Evolutionary conservation across 2,329 filamentous ascomycete species (phyloP), one percentile per base, ranked within the genome.

Genomic region (Mycosphaerella arachidis): DNA sequence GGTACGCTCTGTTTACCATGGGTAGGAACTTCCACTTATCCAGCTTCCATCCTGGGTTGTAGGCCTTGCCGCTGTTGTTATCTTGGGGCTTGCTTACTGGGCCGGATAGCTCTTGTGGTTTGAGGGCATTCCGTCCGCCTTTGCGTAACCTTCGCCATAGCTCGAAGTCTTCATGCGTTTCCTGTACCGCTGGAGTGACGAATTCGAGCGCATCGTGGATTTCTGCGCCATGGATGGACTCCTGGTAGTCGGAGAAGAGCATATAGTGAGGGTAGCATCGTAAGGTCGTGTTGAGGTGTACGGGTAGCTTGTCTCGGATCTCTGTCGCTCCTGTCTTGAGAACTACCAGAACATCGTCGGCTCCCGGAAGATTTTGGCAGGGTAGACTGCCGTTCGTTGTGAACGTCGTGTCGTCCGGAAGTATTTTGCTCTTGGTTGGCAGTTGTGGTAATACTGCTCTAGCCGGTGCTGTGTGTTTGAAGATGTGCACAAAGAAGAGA

Each of bases 1-100:
- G 33, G 51, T 66, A 53, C 3, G 81, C 79, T 20, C 75, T 72
- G 61, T 82, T 79, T 5, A 83, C 73, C 75, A 82, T 81, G 27
- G 81, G 79, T 30, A 83, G 68, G 59, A 83, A 83, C 65, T 83
- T 83, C 73, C 77, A 83, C 65, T 79, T 80, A 71, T 83, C 81
- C 40, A 82, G 73, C 35, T 68, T 74, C 81, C 81, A 82, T 1
- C 80, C 81, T 18, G 66, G 62, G 40, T 68, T 68, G 13, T 58
- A 55, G 30, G 18, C 48, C n/a, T 66, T 66, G 30, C 60, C 63
- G 16, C 5, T 45, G 13, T 33, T 51, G 37, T 57, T 45, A 35
- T 48, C 33, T 56, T 46, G 29, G 27, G 53, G 48, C 48, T 59
- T 57, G 43, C 58, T 62, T 16, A 60, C 46, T 13, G 61, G 53